These are phyloP conservation scores for Trichoderma koningii DNA, from an alignment of 2,329 filamentous ascomycete genomes.

Conservation along the genomic window DNA sequence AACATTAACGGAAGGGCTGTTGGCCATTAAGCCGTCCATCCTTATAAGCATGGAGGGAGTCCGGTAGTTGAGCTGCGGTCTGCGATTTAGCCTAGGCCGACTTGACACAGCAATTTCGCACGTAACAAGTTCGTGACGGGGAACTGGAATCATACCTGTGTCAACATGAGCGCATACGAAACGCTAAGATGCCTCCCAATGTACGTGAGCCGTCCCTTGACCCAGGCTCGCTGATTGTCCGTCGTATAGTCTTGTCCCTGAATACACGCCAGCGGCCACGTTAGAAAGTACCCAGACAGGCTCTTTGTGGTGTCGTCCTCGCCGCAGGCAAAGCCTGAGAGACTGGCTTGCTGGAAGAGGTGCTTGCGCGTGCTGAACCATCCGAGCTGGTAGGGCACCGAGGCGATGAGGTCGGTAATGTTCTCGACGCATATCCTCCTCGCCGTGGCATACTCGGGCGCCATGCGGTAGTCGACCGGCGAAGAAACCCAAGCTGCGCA, in stretches of 20 bases:
- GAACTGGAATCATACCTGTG: conserved; percentile 48
- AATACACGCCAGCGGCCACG: conserved; percentile 59
- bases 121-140: no score
- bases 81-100: neutral
- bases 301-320: conserved; percentile 54
- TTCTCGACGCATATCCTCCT: conserved; percentile 53
- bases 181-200: conserved; percentile 60
- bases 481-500: conserved; percentile 63
- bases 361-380: conserved; percentile 55
- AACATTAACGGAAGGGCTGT: conserved; percentile 46
- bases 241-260: conserved; percentile 61
- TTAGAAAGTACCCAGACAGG: conserved; percentile 60
- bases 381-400: conserved; percentile 62
- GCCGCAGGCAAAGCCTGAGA: conserved; percentile 53
- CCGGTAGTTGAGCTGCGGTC: conserved; percentile 55
- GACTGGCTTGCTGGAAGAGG: conserved; percentile 43
- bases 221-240: conserved; percentile 59
- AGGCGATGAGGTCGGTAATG: conserved; percentile 62
- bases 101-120: neutral
- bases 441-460: conserved; percentile 61
- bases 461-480: conserved; percentile 64
- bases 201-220: conserved; percentile 54
- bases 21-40: conserved; percentile 50
- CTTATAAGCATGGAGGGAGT: conserved; percentile 65
- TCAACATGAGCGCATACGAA: conserved; percentile 58